Conservation (phyloP, 139 green algal species). For the Chlorella sp. region DNA sequence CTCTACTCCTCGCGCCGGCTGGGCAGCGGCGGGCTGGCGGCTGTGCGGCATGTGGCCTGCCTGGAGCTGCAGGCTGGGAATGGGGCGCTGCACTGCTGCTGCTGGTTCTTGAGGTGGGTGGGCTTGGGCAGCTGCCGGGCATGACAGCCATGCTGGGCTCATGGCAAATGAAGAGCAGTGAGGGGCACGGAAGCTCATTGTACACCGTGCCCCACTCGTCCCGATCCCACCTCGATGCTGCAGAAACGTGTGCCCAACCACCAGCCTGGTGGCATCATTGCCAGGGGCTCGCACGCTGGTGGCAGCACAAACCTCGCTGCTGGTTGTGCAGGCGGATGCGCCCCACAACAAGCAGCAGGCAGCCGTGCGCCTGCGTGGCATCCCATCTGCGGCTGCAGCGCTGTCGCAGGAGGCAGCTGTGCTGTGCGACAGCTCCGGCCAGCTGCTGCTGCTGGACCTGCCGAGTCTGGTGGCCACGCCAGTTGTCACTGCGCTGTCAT, state of each 20-base stretch:
- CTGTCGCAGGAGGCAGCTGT: background rate
- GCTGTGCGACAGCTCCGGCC: background rate
- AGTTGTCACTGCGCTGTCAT: background rate
- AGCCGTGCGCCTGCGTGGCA: background rate
- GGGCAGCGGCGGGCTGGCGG: background rate
- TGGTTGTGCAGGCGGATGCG: background rate
- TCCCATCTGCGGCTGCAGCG: background rate
- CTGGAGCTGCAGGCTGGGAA: constrained; percentile 5
- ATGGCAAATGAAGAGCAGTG: too few species aligned
- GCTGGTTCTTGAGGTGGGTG: constrained; percentile 24
- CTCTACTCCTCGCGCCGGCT: constrained; percentile 7
- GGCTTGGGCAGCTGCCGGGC: background rate
- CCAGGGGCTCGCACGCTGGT: background rate
- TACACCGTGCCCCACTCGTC: too few species aligned
- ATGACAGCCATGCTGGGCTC: too few species aligned
- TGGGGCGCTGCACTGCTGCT: background rate
- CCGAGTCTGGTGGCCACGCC: background rate
- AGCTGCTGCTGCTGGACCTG: constrained; percentile 20
- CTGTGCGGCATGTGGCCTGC: constrained; percentile 4
- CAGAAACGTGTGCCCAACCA: constrained; percentile 23
- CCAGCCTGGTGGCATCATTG: constrained; percentile 3
- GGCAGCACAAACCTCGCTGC: background rate
- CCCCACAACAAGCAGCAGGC: background rate
- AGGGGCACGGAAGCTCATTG: too few species aligned
- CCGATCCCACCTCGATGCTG: too few species aligned